Evolutionary conservation across 1,139 yeast species (phyloP).

Genomic region (Sugiyamaella castrensis): DNA sequence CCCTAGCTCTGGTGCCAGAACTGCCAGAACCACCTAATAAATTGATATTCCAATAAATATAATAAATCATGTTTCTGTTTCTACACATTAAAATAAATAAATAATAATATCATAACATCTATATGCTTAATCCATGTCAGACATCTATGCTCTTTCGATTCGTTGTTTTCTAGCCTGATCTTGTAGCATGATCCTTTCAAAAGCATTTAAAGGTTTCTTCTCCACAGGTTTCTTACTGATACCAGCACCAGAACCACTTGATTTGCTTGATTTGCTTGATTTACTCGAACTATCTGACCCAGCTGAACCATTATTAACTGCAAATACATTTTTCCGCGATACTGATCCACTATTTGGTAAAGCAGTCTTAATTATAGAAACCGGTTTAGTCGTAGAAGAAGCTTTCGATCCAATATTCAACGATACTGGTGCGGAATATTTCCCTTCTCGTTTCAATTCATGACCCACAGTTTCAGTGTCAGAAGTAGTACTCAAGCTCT

Average conservation of each 20-base stretch:
- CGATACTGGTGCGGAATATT: slow-evolving; percentile 7
- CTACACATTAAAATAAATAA: background rate
- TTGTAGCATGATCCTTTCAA: slow-evolving; percentile 25
- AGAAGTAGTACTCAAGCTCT: no score
- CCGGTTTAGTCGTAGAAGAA: background rate
- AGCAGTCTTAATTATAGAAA: background rate
- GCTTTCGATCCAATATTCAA: background rate
- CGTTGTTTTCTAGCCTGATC: slow-evolving; percentile 19
- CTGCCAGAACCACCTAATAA: no score
- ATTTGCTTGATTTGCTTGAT: background rate
- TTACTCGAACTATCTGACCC: background rate
- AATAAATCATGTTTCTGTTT: background rate
- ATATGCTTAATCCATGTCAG: background rate
- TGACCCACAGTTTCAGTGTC: background rate
- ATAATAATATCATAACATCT: background rate
- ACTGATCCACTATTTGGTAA: no score
- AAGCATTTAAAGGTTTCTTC: slow-evolving; percentile 23
- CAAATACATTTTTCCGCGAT: no score
- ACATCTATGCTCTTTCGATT: background rate
- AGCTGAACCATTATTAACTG: background rate
- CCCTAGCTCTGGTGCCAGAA: no score
- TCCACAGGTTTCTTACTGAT: background rate
- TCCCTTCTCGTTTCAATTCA: slow-evolving; percentile 21
- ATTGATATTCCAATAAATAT: no score
- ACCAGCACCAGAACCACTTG: no score